Percentiles rank a stretch among this genome's conserved stretches.
Evolutionary conservation across 192 early-diverging fungal genomes (phyloP).

Genomic region (Glomus cerebriforme): DNA sequence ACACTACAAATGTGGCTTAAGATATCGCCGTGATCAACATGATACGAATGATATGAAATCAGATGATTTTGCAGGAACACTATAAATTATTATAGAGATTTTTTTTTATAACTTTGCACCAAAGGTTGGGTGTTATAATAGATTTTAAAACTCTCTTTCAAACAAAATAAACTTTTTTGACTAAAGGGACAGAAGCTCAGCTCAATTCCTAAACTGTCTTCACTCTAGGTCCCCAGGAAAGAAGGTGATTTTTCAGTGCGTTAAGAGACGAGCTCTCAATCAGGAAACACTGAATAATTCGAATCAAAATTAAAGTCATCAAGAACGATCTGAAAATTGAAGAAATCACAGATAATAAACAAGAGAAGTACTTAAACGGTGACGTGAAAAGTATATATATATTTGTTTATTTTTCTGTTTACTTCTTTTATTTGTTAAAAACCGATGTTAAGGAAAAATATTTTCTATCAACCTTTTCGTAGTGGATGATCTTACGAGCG

Average conservation of each 20-base stretch:
- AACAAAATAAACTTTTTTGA: no score
- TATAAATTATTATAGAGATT: no score
- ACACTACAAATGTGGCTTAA: no score
- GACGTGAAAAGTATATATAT: conserved; percentile 25
- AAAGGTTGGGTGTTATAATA: no score
- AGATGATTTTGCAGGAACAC: no score
- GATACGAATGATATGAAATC: no score
- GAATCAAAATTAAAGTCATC: conserved; percentile 32
- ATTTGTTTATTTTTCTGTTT: not conserved
- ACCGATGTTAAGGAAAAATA: not conserved
- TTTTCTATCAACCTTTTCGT: not conserved
- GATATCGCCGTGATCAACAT: no score
- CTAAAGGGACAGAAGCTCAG: not conserved
- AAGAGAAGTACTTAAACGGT: conserved; percentile 14
- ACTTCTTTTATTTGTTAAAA: not conserved
- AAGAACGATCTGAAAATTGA: conserved; percentile 27
- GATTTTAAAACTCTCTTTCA: no score
- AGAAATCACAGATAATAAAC: not conserved
- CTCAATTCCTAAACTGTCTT: not conserved
- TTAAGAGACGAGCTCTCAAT: not conserved
- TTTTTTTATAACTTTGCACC: no score
- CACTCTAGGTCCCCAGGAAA: not conserved
- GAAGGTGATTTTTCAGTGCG: not conserved
- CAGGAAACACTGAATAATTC: conserved; percentile 25
- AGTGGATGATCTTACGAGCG: conserved; percentile 62